These are phyloP conservation scores for Fonsecaea nubica DNA, from an alignment of 2,329 filamentous ascomycete species.

Conservation along the genomic window DNA sequence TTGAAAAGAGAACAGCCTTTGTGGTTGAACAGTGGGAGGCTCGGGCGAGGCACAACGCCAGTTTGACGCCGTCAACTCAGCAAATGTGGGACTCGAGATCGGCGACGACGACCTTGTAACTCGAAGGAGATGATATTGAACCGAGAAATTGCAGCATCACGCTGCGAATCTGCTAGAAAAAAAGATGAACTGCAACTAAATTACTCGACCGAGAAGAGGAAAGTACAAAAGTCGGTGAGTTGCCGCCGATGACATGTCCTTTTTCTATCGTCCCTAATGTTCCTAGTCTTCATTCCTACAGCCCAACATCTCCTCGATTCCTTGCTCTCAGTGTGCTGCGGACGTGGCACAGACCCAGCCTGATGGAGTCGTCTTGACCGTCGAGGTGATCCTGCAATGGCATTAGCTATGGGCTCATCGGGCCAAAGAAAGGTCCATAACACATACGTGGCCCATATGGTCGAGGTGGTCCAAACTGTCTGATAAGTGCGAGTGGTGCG, in stretches of 20 bases:
- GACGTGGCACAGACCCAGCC: constrained; percentile 31
- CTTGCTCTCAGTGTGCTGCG: constrained; percentile 15
- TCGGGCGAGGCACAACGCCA: neutral
- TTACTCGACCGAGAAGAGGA: neutral
- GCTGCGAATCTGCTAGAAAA: neutral
- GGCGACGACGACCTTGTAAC: neutral
- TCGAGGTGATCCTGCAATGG: constrained; percentile 29
- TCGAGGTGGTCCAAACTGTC: constrained; percentile 33
- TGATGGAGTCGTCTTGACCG: constrained; percentile 28
- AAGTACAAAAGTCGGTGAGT: neutral
- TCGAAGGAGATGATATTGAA: neutral
- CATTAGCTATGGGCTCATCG: constrained; percentile 12
- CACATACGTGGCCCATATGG: constrained; percentile 34
- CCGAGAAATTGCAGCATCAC: neutral
- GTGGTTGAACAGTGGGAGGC: constrained; percentile 6
- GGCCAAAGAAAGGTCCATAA: neutral
- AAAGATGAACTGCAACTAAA: neutral
- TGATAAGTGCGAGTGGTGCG: constrained; percentile 23
- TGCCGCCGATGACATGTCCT: neutral
- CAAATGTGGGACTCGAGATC: neutral
- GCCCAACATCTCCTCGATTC: neutral
- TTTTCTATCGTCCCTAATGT: neutral
- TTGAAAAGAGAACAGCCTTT: constrained; percentile 9
- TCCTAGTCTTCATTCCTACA: neutral
- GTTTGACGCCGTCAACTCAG: neutral